Percentiles rank a stretch among this genome's conserved stretches.
Conservation (phyloP, 495 filamentous ascomycete genomes). For the Cetradonia linearis region DNA sequence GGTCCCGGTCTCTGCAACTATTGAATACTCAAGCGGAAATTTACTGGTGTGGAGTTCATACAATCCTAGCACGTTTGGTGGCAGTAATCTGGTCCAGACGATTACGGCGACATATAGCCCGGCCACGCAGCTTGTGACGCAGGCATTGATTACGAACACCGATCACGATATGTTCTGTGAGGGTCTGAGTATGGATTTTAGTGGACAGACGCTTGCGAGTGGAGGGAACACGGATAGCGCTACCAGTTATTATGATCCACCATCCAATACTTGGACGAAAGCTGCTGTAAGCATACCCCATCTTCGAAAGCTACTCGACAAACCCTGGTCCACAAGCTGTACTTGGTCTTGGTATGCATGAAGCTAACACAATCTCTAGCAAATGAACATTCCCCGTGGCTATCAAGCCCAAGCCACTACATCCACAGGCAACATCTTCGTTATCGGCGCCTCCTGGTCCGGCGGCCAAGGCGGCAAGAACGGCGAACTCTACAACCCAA, state of each 20-base stretch:
- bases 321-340: neutral
- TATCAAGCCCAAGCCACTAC: constrained; percentile 45
- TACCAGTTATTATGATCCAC: constrained; percentile 36
- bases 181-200: constrained; percentile 41
- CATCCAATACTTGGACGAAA: constrained; percentile 11
- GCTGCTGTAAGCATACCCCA: constrained; percentile 8
- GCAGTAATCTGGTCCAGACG: constrained; percentile 32
- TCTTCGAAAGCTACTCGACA: neutral
- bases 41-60: constrained; percentile 39
- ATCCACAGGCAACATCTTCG: constrained; percentile 46
- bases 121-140: constrained; percentile 24
- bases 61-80: constrained; percentile 30
- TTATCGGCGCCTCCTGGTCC: constrained; percentile 49
- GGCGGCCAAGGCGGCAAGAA: constrained; percentile 42
- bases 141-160: constrained; percentile 35
- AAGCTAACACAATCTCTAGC: neutral
- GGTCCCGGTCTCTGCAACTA: constrained; percentile 36
- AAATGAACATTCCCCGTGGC: constrained; percentile 42
- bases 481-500: constrained; percentile 43
- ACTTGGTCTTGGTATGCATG: neutral
- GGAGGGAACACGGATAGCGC: constrained; percentile 39
- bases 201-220: constrained; percentile 42
- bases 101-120: constrained; percentile 37
- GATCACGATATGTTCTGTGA: constrained; percentile 55
- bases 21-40: constrained; percentile 30